Percentiles rank a stretch among this genome's conserved stretches.
These are phyloP conservation scores for Cucurbita pepo DNA, from an alignment of 306 rosid species.

Conservation along the genomic window DNA sequence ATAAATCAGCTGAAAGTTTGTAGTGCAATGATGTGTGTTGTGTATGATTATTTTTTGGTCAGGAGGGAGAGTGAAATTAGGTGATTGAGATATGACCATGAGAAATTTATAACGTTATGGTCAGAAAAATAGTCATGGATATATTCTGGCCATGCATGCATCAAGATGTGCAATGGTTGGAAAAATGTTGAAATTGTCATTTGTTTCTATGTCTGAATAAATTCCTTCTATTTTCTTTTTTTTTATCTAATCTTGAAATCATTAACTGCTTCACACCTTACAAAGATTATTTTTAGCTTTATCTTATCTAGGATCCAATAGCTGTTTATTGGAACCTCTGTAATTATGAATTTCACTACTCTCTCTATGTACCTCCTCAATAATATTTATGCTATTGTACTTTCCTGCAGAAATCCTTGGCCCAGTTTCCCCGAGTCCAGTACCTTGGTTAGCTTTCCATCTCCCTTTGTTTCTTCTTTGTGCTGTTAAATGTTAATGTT, in stretches of 20 bases:
- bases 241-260: not conserved
- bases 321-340: not conserved
- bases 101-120: not conserved
- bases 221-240: not conserved
- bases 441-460: constrained; percentile 32
- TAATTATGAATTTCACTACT: not conserved
- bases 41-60: not conserved
- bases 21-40: not conserved
- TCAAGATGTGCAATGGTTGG: not conserved
- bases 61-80: not conserved
- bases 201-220: not conserved
- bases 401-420: constrained; percentile 49
- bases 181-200: not conserved
- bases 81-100: not conserved
- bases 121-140: not conserved
- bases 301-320: not conserved
- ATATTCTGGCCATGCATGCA: not conserved
- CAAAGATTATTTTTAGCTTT: not conserved
- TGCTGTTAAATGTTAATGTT: not conserved
- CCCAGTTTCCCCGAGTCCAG: constrained; percentile 39
- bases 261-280: not conserved
- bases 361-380: not conserved
- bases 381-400: not conserved
- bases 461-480: not conserved
- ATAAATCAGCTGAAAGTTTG: not conserved